Conservation (phyloP, 2,329 filamentous ascomycete genomes). For the Cytospora schulzeri region DNA sequence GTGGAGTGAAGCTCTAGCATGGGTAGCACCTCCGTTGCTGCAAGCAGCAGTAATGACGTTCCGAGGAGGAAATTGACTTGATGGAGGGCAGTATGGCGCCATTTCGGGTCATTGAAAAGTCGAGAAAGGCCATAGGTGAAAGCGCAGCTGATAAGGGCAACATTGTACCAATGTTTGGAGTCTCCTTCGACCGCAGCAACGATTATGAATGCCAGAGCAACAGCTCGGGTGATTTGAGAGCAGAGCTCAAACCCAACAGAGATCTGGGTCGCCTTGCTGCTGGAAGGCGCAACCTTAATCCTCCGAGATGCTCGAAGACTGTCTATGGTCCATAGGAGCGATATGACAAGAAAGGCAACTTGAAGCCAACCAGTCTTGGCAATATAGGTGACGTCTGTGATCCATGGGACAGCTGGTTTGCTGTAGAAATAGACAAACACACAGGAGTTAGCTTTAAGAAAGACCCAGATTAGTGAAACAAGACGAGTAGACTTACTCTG, state of each 20-base stretch:
- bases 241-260: conserved; percentile 23
- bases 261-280: conserved; percentile 20
- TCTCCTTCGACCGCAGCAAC: conserved; percentile 17
- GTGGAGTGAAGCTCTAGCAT: conserved; percentile 27
- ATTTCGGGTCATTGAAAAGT: conserved; percentile 17
- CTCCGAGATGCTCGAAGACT: conserved; percentile 8
- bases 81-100: conserved; percentile 27
- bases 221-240: conserved; percentile 19
- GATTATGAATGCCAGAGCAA: conserved; percentile 19
- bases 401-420: conserved; percentile 22
- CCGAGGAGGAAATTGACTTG: conserved; percentile 25
- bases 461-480: neutral
- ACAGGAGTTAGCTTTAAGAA: conserved; percentile 1
- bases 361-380: conserved; percentile 19
- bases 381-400: conserved; percentile 2
- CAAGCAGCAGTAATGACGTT: conserved; percentile 19
- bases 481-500: neutral
- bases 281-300: neutral
- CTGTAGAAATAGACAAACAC: neutral
- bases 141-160: conserved; percentile 17
- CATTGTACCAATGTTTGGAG: conserved; percentile 19
- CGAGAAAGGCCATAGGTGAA: conserved; percentile 22
- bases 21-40: conserved; percentile 29
- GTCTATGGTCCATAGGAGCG: conserved; percentile 20
- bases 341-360: conserved; percentile 14